phyloP scores from a whole-genome alignment of 148 eudicot genomes.

The Amaranthus palmeri region DNA sequence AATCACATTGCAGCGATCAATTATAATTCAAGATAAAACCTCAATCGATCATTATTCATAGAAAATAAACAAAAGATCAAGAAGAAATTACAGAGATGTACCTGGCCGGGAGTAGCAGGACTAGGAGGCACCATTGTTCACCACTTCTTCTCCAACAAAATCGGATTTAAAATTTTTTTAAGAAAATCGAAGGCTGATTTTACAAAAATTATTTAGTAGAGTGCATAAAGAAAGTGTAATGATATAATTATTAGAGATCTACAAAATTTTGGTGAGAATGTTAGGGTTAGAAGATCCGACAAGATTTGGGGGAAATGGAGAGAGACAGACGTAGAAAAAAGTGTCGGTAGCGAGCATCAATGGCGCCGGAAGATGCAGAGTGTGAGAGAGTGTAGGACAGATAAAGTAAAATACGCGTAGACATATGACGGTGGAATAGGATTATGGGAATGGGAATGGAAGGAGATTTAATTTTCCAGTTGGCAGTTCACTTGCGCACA shows the following conservation, averaged over 20 bases:
- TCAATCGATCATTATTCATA: neutral
- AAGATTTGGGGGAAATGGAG: constrained; percentile 6
- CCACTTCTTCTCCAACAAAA: neutral
- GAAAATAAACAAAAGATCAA: neutral
- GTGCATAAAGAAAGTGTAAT: neutral
- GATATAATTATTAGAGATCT: neutral
- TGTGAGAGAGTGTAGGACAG: neutral
- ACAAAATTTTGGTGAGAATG: neutral
- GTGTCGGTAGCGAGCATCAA: constrained; percentile 17
- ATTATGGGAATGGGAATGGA: neutral
- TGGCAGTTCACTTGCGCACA: neutral
- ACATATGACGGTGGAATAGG: neutral
- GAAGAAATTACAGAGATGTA: neutral
- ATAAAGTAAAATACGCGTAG: neutral
- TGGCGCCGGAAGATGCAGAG: neutral
- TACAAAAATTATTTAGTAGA: neutral
- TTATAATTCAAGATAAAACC: neutral
- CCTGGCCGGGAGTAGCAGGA: constrained; percentile 25
- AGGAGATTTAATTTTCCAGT: neutral
- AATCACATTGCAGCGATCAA: neutral
- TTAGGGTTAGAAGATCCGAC: neutral
- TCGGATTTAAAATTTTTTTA: neutral
- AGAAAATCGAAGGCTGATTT: neutral
- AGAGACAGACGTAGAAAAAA: constrained; percentile 14
- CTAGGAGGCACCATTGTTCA: constrained; percentile 9